A percentile compares a stretch with the other conserved stretches of the same genome.
Conservation (phyloP, 2,329 filamentous ascomycete species). For the Diaporthe citrichinensis region DNA sequence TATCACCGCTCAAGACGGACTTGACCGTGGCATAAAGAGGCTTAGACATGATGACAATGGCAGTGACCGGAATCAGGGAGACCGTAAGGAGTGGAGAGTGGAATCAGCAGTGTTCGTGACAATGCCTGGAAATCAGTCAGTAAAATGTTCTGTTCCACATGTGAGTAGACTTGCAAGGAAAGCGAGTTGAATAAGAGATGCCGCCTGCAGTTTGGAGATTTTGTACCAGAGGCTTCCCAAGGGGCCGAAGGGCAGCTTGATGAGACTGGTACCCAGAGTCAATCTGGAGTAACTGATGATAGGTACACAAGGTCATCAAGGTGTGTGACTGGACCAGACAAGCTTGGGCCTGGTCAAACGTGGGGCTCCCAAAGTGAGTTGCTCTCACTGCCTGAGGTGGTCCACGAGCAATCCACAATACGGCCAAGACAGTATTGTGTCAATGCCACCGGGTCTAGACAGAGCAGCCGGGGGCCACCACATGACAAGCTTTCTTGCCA, state of each 20-base stretch:
- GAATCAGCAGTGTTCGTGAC: slow-evolving; percentile 41
- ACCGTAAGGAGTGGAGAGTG: slow-evolving; percentile 23
- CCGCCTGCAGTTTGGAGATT: not conserved
- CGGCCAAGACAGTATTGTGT: not conserved
- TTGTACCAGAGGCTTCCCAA: not conserved
- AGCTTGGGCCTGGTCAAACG: slow-evolving; percentile 1
- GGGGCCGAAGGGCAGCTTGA: not conserved
- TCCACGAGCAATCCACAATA: not conserved
- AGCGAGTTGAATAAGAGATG: not conserved
- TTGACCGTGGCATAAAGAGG: slow-evolving; percentile 84
- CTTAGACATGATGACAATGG: slow-evolving; percentile 61
- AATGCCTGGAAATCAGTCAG: slow-evolving; percentile 1
- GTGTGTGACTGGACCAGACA: slow-evolving; percentile 6
- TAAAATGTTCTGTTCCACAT: not conserved
- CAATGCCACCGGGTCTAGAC: slow-evolving; percentile 26
- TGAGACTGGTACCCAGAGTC: not conserved
- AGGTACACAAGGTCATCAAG: not conserved
- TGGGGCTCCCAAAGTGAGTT: not conserved
- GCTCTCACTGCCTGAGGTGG: slow-evolving; percentile 41
- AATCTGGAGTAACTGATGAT: not conserved
- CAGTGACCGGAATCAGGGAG: slow-evolving; percentile 34
- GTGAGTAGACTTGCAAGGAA: not conserved
- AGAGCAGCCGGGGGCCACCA: not conserved
- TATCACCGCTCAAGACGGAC: slow-evolving; percentile 94
- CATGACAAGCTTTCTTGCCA: not conserved